Evolutionary conservation across 2,329 filamentous ascomycete genomes (phyloP), one percentile per base, ranked within the genome.

Genomic region (Pseudogymnoascus sp.): DNA sequence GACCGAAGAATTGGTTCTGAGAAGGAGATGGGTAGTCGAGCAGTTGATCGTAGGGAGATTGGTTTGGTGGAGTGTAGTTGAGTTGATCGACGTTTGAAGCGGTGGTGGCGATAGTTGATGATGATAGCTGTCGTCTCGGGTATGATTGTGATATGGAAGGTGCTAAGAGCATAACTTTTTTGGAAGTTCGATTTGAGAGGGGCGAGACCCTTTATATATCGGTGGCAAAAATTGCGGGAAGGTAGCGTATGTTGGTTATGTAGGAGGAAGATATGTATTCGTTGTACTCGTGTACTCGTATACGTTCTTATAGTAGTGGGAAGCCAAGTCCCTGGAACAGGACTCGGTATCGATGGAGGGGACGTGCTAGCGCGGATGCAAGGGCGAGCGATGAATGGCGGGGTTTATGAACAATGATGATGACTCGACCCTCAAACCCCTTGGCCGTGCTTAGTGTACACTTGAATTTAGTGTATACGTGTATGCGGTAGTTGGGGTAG

Each of bases 111-210:
- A 21, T 21, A 21, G 25, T 44, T 9, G 41, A 13, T 9, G 44
- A 17, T 55, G n/a, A 33, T 55, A 55, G 44, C 27, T 55, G 44
- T n/a, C 44, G 44, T 55, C 44, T 33, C 44, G 44, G 44, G 44
- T 55, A 55, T 55, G 44, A 31, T 55, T 31, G 44, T 55, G 44
- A 17, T 55, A 17, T 33, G 25, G 44, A 55, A 31, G 44, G 44
- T 55, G 44, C 44, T 55, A 55, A 55, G 44, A 55, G 44, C 44
- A 55, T 55, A 55, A 55, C 44, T 55, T 55, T 48, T 9, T 31
- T 55, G 27, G 38, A 51, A 31, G 44, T 17, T 31, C 27, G 27
- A 12, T 9, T n/a, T 15, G 41, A n/a, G 25, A 13, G 44, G 44
- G 44, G 44, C 44, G 44, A 55, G 44, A 55, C 44, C 42, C 44